A percentile compares a stretch with the other conserved stretches of the same genome.
Evolutionary conservation across 352 stramenopile genomes (phyloP).

Genomic region (Elongisporangium prolatum): DNA sequence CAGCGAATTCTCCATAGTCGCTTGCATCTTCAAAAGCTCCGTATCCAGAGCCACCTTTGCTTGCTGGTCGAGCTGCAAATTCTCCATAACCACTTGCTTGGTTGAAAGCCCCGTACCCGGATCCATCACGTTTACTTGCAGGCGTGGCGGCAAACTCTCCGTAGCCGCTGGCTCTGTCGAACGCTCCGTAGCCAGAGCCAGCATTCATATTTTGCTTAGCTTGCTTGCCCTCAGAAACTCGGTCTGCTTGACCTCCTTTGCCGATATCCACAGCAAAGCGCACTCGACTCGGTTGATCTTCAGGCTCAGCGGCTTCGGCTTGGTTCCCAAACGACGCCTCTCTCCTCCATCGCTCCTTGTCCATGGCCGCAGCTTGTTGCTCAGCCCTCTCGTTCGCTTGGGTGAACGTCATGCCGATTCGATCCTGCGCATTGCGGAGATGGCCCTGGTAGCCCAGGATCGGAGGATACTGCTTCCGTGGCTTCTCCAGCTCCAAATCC

Average conservation of each 20-base stretch:
- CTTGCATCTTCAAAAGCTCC: constrained; percentile 12
- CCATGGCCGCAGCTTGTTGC: constrained; percentile 10
- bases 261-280: background rate
- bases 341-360: background rate
- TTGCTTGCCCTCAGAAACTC: constrained; percentile 7
- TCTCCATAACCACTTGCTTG: constrained; percentile 12
- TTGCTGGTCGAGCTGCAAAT: constrained; percentile 4
- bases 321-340: constrained; percentile 1
- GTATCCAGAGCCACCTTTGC: background rate
- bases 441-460: constrained; percentile 68
- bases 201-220: constrained; percentile 4
- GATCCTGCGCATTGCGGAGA: constrained; percentile 47
- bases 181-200: constrained; percentile 23
- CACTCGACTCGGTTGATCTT: background rate
- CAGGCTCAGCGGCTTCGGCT: background rate
- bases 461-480: constrained; percentile 16
- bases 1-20: constrained; percentile 13
- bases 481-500: constrained; percentile 14
- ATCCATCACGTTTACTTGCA: constrained; percentile 2
- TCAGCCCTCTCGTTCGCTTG: constrained; percentile 35
- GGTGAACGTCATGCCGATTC: constrained; percentile 68
- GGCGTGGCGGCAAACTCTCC: constrained; percentile 17
- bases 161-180: constrained; percentile 22
- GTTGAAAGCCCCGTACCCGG: constrained; percentile 21
- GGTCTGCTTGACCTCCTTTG: constrained; percentile 4